Base-by-base conservation (phyloP, 2,329 filamentous ascomycete genomes). In the Ophiosphaerella herpotricha region DNA sequence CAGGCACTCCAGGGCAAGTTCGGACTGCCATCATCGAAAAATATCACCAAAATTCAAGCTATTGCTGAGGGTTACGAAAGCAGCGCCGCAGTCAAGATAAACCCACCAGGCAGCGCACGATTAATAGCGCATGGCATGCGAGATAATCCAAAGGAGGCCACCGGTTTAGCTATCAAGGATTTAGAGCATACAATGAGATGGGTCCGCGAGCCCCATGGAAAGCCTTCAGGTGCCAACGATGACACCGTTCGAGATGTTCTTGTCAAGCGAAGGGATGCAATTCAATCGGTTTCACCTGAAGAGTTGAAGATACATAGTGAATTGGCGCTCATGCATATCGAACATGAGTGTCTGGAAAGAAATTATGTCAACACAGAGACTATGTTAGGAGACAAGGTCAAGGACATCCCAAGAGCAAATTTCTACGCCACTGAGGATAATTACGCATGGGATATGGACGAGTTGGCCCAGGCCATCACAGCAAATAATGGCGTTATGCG, bases 401-500 rank as follows among this genome's bases (percentile, higher is more conserved):
- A 60, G 35, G 64, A 68, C 13, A 74, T 75, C 7, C 60, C 64
- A 7, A 55, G 71, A 34, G 57, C 58, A 12, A 67, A 71, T 18
- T 73, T 75, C 49, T 70, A 66, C 34, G 69, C 67, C 26, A 74
- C 70, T 0, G 72, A 74, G 32, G 72, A 75, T 48, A 70, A 70
- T n/a, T 75, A 73, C 45, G 72, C 72, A 7, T 75, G 73, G 73
- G 68, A 74, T 36, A 64, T 73, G 56, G 61, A 64, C 9, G 72
- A 75, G 46, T 56, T 71, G 8, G 67, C 62, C 0, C 56, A 67
- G 31, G 67, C 69, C 23, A 69, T 72, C 46, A 64, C 52, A 16
- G 61, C 55, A 12, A 68, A 66, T 18, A 63, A 62, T 3, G 69
- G 69, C 11, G 58, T 71, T 3, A 58, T 71, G 50, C 63, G 68